phyloP scores from a whole-genome alignment of 1,139 yeast species.

The Yamadazyma blattariae region DNA sequence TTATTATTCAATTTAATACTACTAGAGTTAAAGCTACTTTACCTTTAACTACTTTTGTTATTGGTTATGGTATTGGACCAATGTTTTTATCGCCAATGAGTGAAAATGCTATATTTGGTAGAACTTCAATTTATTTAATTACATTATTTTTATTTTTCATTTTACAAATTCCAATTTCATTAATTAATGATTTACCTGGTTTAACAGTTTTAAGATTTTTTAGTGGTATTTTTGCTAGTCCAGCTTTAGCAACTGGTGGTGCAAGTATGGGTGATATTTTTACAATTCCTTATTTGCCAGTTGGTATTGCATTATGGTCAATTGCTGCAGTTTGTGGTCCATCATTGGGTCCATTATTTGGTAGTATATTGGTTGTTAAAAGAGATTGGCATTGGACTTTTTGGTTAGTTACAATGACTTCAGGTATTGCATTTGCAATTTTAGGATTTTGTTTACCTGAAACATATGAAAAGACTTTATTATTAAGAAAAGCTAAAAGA shows the following conservation, averaged over 20 bases:
- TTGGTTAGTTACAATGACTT: slow-evolving; percentile 39
- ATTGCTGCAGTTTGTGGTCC: slow-evolving; percentile 31
- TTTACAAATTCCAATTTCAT: slow-evolving; percentile 33
- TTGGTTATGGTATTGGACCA: slow-evolving; percentile 60
- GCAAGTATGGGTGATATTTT: slow-evolving; percentile 31
- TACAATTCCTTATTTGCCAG: slow-evolving; percentile 21
- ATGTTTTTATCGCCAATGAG: slow-evolving; percentile 53
- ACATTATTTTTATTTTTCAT: slow-evolving; percentile 31
- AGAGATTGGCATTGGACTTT: slow-evolving; percentile 44
- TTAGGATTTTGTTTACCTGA: slow-evolving; percentile 46
- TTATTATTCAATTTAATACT: slow-evolving; percentile 28
- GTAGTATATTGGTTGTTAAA: slow-evolving; percentile 22
- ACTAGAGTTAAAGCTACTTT: slow-evolving; percentile 43
- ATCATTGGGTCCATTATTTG: slow-evolving; percentile 30
- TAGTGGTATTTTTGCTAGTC: slow-evolving; percentile 33
- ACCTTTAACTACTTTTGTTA: slow-evolving; percentile 37
- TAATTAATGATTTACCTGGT: slow-evolving; percentile 26
- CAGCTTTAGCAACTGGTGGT: slow-evolving; percentile 37
- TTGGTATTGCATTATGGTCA: slow-evolving; percentile 27
- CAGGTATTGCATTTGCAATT: slow-evolving; percentile 30
- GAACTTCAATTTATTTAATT: slow-evolving; percentile 37
- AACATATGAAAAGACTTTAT: slow-evolving; percentile 44
- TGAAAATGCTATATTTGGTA: slow-evolving; percentile 49
- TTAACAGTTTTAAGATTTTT: slow-evolving; percentile 30
- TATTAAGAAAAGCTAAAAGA: slow-evolving; percentile 44